These are phyloP conservation scores for Euphrasia arctica DNA, from an alignment of 305 asterid genomes.

Conservation along the genomic window DNA sequence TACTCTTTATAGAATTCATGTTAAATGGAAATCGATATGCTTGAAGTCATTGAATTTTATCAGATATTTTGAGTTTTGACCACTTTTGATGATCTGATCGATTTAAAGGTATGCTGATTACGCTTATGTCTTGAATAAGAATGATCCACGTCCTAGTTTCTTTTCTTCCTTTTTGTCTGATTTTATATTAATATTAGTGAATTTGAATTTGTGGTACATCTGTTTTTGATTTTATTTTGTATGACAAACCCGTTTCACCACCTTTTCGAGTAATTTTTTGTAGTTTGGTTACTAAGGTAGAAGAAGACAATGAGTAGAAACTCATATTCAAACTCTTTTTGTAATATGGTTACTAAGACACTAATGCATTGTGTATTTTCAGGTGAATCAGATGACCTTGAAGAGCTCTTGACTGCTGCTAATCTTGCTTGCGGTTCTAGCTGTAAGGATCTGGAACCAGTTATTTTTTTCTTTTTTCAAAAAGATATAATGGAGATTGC, in stretches of 20 bases:
- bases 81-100: slow-evolving; percentile 14
- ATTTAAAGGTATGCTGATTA: not conserved
- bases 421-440: slow-evolving; percentile 61
- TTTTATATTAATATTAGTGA: not conserved
- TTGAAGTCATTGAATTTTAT: slow-evolving; percentile 15
- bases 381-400: slow-evolving; percentile 94
- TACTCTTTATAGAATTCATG: slow-evolving; percentile 6
- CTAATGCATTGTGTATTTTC: slow-evolving; percentile 28
- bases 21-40: slow-evolving; percentile 16
- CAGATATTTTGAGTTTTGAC: not conserved
- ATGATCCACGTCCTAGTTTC: not conserved
- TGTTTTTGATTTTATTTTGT: slow-evolving; percentile 14
- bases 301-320: slow-evolving; percentile 13
- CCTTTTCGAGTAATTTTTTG: not conserved
- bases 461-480: slow-evolving; percentile 17
- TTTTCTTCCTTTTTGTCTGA: not conserved
- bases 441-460: slow-evolving; percentile 41
- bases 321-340: slow-evolving; percentile 1
- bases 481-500: not conserved
- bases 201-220: slow-evolving; percentile 6
- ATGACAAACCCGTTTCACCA: slow-evolving; percentile 11
- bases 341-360: slow-evolving; percentile 11
- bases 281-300: slow-evolving; percentile 13
- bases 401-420: slow-evolving; percentile 80
- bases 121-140: slow-evolving; percentile 6